A percentile compares a stretch with the other conserved stretches of the same genome.
Evolutionary conservation across 495 filamentous ascomycete species (phyloP).

Genomic region (Podospora appendiculata): DNA sequence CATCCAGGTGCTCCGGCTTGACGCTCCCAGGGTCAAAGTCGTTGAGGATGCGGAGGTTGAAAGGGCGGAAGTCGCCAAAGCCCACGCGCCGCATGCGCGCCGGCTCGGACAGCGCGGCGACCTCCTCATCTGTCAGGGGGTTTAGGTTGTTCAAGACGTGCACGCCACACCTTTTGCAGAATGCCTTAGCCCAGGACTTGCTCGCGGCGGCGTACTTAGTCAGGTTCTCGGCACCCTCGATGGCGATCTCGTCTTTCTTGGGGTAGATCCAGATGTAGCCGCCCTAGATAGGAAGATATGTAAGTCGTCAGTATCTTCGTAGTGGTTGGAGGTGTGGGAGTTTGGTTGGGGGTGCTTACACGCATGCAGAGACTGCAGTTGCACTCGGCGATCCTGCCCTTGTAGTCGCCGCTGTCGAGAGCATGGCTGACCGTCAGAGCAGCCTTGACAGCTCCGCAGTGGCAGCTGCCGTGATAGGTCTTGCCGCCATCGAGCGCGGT

Average conservation of each 20-base stretch:
- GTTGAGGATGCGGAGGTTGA: slow-evolving; percentile 29
- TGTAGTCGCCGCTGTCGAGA: slow-evolving; percentile 13
- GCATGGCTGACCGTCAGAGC: slow-evolving; percentile 30
- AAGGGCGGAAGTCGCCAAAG: background rate
- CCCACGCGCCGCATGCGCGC: slow-evolving; percentile 1
- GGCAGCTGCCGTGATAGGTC: slow-evolving; percentile 42
- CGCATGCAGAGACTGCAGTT: slow-evolving; percentile 39
- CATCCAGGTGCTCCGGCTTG: slow-evolving; percentile 8
- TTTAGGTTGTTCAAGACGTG: slow-evolving; percentile 16
- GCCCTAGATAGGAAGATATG: slow-evolving; percentile 4
- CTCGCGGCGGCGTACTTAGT: slow-evolving; percentile 23
- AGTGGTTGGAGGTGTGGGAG: background rate
- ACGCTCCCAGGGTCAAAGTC: slow-evolving; percentile 21
- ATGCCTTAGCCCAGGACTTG: slow-evolving; percentile 21
- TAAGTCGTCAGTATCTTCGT: too few species aligned
- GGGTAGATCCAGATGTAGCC: slow-evolving; percentile 31
- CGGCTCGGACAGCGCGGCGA: slow-evolving; percentile 15
- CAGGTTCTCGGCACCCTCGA: slow-evolving; percentile 29
- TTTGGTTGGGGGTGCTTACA: slow-evolving; percentile 17
- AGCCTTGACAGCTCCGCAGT: slow-evolving; percentile 41
- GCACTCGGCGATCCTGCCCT: slow-evolving; percentile 22
- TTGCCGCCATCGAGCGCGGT: slow-evolving; percentile 26
- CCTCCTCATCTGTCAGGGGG: slow-evolving; percentile 12
- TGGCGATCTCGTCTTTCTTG: slow-evolving; percentile 15
- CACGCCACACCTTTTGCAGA: slow-evolving; percentile 41